Conservation (phyloP, 176 grass and related monocot species). For the Elaeis guineensis region DNA sequence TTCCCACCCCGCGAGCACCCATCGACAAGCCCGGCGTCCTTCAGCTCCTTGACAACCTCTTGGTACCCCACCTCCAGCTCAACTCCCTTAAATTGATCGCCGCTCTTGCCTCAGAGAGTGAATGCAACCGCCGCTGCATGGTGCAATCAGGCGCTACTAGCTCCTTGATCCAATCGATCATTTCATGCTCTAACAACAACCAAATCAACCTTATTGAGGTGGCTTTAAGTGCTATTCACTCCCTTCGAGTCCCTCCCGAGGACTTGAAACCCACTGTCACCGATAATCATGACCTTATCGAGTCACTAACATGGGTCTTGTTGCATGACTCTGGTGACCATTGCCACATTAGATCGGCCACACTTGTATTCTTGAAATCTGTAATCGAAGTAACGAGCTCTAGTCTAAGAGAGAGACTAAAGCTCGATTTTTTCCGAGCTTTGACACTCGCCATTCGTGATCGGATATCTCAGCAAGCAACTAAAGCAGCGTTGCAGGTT, state of each 20-base stretch:
- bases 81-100: conserved; percentile 16
- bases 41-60: too few relatives aligned
- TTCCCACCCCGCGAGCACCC: too few relatives aligned
- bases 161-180: conserved; percentile 12
- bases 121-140: conserved; percentile 18
- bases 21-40: too few relatives aligned
- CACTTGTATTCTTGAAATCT: conserved; percentile 22
- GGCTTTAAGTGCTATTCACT: conserved; percentile 17
- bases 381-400: background rate
- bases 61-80: background rate
- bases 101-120: background rate
- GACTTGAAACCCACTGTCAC: conserved; percentile 3
- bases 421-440: conserved; percentile 23
- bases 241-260: conserved; percentile 23
- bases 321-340: too few relatives aligned
- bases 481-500: conserved; percentile 23
- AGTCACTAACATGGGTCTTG: conserved; percentile 25
- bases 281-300: conserved; percentile 17
- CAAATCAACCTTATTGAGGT: background rate
- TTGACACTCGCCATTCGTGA: conserved; percentile 25
- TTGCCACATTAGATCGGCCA: background rate
- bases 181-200: conserved; percentile 5
- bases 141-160: conserved; percentile 14
- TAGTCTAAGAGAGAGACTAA: conserved; percentile 10
- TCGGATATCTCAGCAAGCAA: conserved; percentile 15